Evolutionary conservation across 2,329 filamentous ascomycete genomes (phyloP).

Genomic region (Teratosphaeria nubilosa): DNA sequence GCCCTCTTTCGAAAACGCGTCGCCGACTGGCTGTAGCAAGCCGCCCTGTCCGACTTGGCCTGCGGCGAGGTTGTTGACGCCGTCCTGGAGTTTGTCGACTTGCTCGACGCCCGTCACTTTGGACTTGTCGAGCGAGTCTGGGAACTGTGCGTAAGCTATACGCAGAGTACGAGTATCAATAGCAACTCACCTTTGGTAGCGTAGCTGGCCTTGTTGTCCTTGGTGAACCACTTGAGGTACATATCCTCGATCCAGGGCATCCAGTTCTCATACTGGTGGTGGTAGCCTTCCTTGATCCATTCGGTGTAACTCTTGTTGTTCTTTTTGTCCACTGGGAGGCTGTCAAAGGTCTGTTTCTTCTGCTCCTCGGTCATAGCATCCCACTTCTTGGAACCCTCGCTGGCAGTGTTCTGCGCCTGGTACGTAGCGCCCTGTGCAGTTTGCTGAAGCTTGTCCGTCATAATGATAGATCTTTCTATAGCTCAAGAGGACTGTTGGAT

Average conservation of each 20-base stretch:
- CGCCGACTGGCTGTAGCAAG: slow-evolving; percentile 53
- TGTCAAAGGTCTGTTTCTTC: slow-evolving; percentile 25
- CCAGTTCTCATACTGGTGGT: slow-evolving; percentile 64
- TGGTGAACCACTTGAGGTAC: slow-evolving; percentile 63
- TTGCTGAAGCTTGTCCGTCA: slow-evolving; percentile 7
- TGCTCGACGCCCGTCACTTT: slow-evolving; percentile 59
- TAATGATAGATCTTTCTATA: neutral
- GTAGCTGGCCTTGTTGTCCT: slow-evolving; percentile 68
- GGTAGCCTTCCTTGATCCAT: slow-evolving; percentile 55
- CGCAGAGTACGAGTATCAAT: neutral
- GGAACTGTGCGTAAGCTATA: neutral
- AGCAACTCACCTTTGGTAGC: slow-evolving; percentile 51
- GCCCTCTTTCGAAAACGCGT: slow-evolving; percentile 53
- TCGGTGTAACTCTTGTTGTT: slow-evolving; percentile 35
- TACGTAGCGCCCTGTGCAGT: slow-evolving; percentile 5
- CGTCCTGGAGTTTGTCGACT: slow-evolving; percentile 59
- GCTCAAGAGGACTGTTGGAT: neutral
- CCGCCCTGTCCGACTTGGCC: slow-evolving; percentile 61
- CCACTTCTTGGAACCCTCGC: slow-evolving; percentile 20
- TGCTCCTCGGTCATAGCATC: slow-evolving; percentile 26
- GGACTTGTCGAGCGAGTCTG: slow-evolving; percentile 57
- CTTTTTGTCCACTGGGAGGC: slow-evolving; percentile 22
- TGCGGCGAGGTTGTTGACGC: slow-evolving; percentile 51
- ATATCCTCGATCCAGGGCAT: slow-evolving; percentile 67
- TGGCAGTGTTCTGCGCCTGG: slow-evolving; percentile 6